Percentiles rank a stretch among this genome's conserved stretches.
Evolutionary conservation across 352 stramenopile species (phyloP).

Genomic region (Albugo candida): DNA sequence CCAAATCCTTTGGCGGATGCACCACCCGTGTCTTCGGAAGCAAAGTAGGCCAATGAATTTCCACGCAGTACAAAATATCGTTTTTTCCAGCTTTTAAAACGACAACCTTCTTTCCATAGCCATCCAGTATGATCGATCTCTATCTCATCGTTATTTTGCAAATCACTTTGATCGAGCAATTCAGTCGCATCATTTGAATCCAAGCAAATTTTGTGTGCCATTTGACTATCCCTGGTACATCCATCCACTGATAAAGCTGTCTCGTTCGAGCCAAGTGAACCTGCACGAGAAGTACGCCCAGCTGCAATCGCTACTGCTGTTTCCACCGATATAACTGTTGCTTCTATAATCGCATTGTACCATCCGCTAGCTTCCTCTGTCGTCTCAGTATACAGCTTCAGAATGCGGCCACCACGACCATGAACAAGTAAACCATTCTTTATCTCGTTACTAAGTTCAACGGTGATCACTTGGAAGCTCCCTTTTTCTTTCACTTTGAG

Average conservation of each 20-base stretch:
- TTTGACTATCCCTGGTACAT: background rate
- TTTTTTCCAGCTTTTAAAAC: slow-evolving; percentile 77
- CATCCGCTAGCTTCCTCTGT: slow-evolving; percentile 31
- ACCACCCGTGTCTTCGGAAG: slow-evolving; percentile 44
- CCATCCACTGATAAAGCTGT: background rate
- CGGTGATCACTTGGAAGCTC: slow-evolving; percentile 25
- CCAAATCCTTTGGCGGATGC: slow-evolving; percentile 51
- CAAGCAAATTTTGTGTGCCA: no score
- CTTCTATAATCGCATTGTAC: slow-evolving; percentile 23
- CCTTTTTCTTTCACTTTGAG: slow-evolving; percentile 39
- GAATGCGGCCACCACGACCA: slow-evolving; percentile 32
- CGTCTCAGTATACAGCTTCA: slow-evolving; percentile 40
- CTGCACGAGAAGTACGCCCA: background rate
- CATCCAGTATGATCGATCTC: slow-evolving; percentile 41
- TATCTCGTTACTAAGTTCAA: slow-evolving; percentile 25
- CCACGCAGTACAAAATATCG: slow-evolving; percentile 57
- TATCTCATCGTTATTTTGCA: background rate
- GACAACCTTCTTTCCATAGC: slow-evolving; percentile 66
- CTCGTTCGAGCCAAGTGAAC: background rate
- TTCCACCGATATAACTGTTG: slow-evolving; percentile 7
- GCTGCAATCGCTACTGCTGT: background rate
- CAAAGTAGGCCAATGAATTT: slow-evolving; percentile 43
- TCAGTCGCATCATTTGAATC: no score
- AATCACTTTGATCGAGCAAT: no score
- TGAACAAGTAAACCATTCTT: slow-evolving; percentile 34